Conservation (phyloP, 1,139 yeast species). For the Suhomyces guaymorum region DNA sequence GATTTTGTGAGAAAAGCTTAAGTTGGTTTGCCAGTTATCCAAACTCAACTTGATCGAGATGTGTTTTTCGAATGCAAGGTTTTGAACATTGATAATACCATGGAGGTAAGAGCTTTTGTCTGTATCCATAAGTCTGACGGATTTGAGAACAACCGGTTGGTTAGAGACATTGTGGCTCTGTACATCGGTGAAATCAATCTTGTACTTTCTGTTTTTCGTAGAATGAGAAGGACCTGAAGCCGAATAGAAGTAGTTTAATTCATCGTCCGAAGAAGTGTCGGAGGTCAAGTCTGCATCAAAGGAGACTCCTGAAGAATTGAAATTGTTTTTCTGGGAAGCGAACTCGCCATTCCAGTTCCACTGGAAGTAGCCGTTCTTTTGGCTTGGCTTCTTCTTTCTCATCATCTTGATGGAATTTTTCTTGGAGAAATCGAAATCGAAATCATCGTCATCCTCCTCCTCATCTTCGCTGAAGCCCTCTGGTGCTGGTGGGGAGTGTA, state of each 20-base stretch:
- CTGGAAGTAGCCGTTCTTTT: constrained; percentile 15
- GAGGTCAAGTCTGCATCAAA: constrained; percentile 17
- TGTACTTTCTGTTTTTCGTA: constrained; percentile 9
- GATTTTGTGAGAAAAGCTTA: constrained; percentile 27
- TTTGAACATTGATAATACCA: constrained; percentile 39
- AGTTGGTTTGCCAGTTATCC: constrained; percentile 39
- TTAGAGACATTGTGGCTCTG: constrained; percentile 12
- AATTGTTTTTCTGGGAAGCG: constrained; percentile 2
- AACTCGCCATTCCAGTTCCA: constrained; percentile 18
- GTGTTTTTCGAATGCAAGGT: constrained; percentile 41
- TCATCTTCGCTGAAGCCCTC: constrained; percentile 17
- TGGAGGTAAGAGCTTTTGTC: constrained; percentile 12
- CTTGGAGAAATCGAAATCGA: constrained; percentile 5
- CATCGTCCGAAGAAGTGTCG: constrained; percentile 24
- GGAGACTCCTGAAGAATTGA: neutral
- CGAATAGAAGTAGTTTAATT: constrained; percentile 13
- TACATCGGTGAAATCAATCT: constrained; percentile 15
- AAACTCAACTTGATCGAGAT: constrained; percentile 39
- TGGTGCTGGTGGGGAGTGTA: constrained; percentile 30
- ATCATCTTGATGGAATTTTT: constrained; percentile 3
- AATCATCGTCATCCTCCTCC: constrained; percentile 18
- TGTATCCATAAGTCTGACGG: constrained; percentile 10
- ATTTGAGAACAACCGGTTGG: constrained; percentile 9
- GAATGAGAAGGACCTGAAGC: constrained; percentile 7
- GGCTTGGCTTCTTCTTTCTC: constrained; percentile 2